A percentile compares a stretch with the other conserved stretches of the same genome.
These are phyloP conservation scores for Colletotrichum tamarilloi DNA, from an alignment of 2,329 filamentous ascomycete species.

Conservation along the genomic window DNA sequence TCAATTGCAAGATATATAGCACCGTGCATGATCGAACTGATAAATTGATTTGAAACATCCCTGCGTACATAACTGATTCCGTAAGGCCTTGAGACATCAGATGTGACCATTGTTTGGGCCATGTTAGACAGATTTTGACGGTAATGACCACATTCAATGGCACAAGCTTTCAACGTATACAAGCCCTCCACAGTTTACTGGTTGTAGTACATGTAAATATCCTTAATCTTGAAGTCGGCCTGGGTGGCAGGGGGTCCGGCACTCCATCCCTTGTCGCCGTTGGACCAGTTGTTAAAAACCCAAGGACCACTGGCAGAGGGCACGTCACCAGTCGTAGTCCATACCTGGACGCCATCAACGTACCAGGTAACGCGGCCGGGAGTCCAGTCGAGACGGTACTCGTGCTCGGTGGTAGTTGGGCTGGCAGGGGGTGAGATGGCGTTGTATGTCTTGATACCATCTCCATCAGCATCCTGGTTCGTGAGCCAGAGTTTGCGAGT, in stretches of 20 bases:
- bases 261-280: conserved; percentile 44
- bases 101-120: too few species aligned
- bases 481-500: conserved; percentile 43
- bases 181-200: conserved; percentile 4
- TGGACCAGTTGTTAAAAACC: conserved; percentile 48
- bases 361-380: conserved; percentile 40
- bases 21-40: too few species aligned
- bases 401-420: conserved; percentile 43
- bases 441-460: conserved; percentile 36
- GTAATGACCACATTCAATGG: not conserved
- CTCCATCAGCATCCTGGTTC: conserved; percentile 43
- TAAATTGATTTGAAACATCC: too few species aligned
- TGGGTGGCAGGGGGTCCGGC: conserved; percentile 41
- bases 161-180: too few species aligned
- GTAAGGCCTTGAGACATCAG: too few species aligned
- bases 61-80: too few species aligned
- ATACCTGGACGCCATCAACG: conserved; percentile 42
- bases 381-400: conserved; percentile 47
- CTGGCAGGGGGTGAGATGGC: conserved; percentile 36
- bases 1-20: too few species aligned
- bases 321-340: conserved; percentile 41
- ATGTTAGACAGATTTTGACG: too few species aligned
- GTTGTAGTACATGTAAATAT: conserved; percentile 44
- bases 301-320: conserved; percentile 41
- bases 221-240: conserved; percentile 42